Conservation (phyloP, 1,284 basidiomycete species). For the Apiotrichum siamense region DNA sequence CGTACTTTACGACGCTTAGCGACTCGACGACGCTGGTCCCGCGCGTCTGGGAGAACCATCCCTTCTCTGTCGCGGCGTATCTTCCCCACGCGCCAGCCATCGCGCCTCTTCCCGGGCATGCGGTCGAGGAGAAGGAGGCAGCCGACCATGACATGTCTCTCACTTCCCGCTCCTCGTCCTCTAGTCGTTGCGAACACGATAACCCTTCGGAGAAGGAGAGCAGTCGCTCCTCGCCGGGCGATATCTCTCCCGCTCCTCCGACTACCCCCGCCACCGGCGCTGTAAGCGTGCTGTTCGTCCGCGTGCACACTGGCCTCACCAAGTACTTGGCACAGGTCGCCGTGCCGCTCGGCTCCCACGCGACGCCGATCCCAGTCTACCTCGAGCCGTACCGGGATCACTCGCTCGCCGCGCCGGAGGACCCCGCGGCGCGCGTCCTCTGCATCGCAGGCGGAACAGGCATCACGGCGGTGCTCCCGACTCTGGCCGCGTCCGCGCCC, state of each 20-base stretch:
- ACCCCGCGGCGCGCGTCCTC: slow-evolving; percentile 3
- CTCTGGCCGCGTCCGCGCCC: not conserved
- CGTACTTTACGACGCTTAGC: not conserved
- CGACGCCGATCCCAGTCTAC: slow-evolving; percentile 4
- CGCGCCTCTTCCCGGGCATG: no score
- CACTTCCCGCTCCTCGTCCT: slow-evolving; percentile 20
- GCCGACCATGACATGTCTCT: no score
- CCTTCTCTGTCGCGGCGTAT: slow-evolving; percentile 25
- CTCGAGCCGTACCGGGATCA: slow-evolving; percentile 33
- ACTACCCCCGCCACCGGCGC: no score
- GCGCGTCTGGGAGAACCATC: slow-evolving; percentile 30
- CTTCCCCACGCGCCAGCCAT: slow-evolving; percentile 3
- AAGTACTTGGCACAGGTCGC: not conserved
- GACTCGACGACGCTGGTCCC: not conserved
- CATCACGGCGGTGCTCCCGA: slow-evolving; percentile 26
- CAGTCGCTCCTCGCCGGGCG: not conserved
- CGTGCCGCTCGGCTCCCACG: not conserved
- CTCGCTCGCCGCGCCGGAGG: slow-evolving; percentile 17
- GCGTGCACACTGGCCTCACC: not conserved
- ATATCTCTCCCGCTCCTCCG: no score
- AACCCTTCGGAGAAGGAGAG: not conserved
- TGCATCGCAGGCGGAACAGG: slow-evolving; percentile 30
- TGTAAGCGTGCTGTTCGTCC: not conserved
- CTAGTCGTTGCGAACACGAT: not conserved
- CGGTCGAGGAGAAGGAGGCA: no score